phyloP scores from a whole-genome alignment of 371 early-diverging fungal genomes.

The Batkoa obscura region DNA sequence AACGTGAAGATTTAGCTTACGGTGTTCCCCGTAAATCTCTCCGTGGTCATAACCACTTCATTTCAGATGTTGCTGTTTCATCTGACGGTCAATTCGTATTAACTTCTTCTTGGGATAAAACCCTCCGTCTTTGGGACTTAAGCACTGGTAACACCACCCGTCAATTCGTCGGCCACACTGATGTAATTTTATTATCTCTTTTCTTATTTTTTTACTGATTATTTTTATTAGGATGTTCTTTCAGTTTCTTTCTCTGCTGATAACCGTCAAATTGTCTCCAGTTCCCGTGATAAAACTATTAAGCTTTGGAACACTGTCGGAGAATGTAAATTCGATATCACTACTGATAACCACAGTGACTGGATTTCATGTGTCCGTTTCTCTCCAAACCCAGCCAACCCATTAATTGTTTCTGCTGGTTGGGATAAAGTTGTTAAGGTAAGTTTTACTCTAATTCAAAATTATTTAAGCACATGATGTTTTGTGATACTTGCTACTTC shows the following conservation, averaged over 20 bases:
- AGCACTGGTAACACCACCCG: slow-evolving; percentile 84
- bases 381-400: slow-evolving; percentile 96
- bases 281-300: slow-evolving; percentile 95
- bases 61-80: slow-evolving; percentile 90
- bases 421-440: slow-evolving; percentile 99
- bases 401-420: slow-evolving; percentile 91
- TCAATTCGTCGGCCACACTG: slow-evolving; percentile 91
- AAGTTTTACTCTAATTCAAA: slow-evolving; percentile 6
- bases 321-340: slow-evolving; percentile 95
- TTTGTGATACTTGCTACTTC: slow-evolving; percentile 39
- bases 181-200: slow-evolving; percentile 11
- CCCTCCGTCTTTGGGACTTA: slow-evolving; percentile 95
- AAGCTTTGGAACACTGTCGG: slow-evolving; percentile 99
- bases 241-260: slow-evolving; percentile 97
- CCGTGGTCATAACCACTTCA: slow-evolving; percentile 91
- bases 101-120: slow-evolving; percentile 97
- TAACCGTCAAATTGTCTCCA: slow-evolving; percentile 96
- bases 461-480: background rate
- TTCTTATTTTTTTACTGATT: no score
- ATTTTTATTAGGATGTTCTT: slow-evolving; percentile 47
- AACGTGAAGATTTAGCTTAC: slow-evolving; percentile 79
- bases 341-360: slow-evolving; percentile 85
- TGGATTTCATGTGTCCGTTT: slow-evolving; percentile 97
- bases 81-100: slow-evolving; percentile 94
- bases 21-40: slow-evolving; percentile 80